Conservation (phyloP, 257 asterid species). For the Galeopsis tetrahit region DNA sequence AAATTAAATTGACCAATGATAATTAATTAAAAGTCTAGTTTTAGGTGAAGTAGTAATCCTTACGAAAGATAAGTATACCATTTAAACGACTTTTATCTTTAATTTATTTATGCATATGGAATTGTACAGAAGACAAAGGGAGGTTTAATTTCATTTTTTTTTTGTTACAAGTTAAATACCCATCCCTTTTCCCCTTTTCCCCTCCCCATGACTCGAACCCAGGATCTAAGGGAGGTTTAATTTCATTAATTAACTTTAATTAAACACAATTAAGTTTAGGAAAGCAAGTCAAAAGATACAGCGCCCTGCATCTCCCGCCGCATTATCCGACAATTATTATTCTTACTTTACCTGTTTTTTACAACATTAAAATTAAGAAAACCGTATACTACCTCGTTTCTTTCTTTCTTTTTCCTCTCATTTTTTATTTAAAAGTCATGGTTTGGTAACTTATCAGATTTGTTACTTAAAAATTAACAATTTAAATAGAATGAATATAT, state of each 20-base stretch:
- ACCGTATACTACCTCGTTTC: too few relatives aligned
- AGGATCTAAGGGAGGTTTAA: background rate
- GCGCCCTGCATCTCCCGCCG: slow-evolving; percentile 33
- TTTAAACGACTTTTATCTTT: background rate
- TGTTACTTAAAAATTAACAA: too few relatives aligned
- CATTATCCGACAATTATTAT: slow-evolving; percentile 42
- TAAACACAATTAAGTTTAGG: slow-evolving; percentile 4
- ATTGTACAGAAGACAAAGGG: slow-evolving; percentile 26
- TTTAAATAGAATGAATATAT: too few relatives aligned
- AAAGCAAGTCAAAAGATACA: slow-evolving; percentile 44
- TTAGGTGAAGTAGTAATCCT: slow-evolving; percentile 25
- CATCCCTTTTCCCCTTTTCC: too few relatives aligned
- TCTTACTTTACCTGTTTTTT: slow-evolving; percentile 3
- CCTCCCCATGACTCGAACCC: too few relatives aligned
- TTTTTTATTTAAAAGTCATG: too few relatives aligned
- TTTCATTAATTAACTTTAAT: background rate
- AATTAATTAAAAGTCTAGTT: background rate
- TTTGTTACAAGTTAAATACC: too few relatives aligned
- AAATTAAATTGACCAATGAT: background rate
- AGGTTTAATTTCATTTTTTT: background rate
- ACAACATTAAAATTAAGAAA: too few relatives aligned
- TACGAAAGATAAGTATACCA: slow-evolving; percentile 17
- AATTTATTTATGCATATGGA: slow-evolving; percentile 16
- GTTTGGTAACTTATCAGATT: too few relatives aligned
- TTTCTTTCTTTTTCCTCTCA: too few relatives aligned